Evolutionary conservation across 257 asterid species (phyloP), one percentile per base, ranked within the genome.

Genomic region (Anisodus tanguticus): DNA sequence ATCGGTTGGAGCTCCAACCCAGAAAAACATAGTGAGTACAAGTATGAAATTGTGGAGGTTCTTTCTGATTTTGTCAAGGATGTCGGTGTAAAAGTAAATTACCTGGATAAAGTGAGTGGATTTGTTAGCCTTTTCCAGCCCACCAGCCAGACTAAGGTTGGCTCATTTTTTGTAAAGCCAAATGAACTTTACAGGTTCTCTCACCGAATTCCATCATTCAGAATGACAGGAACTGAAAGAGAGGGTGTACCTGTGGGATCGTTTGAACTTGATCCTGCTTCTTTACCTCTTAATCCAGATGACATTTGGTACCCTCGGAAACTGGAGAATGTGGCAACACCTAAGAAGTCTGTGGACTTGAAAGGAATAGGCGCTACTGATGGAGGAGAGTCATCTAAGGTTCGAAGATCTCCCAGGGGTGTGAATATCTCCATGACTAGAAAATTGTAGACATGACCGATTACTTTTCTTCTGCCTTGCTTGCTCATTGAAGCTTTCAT

Each of bases 261-360:
- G 17, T 88, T 92, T 86, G 99, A 96, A 87, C 98, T 96, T 1
- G 99, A 96, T 89, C 95, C 97, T 80, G 95, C 94, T 77, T 51
- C 95, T 60, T 83, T 94, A 53, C 97, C 98, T 82, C 45, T 59
- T 68, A 85, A 89, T 86, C 90, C 89, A 2, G 90, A 89, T 77
- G 90, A 88, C 81, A 79, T 91, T 87, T 88, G 76, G 86, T 90
- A 83, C 84, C 94, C 93, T 62, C 83, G 83, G 22, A 88, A 86
- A 83, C 16, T 47, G 43, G 43, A 45, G 59, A 87, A 47, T 43
- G 55, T 45, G 47, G 41, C 22, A 41, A 76, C 87, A 8, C 86
- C 79, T 11, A 83, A 79, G 76, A 83, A 77, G 82, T 79, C 80
- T 55, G 87, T 71, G 74, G 89, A 87, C 79, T 37, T 67, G 77